Evolutionary conservation across 768 basidiomycete genomes (phyloP).

Genomic region (Filobasidium floriforme): DNA sequence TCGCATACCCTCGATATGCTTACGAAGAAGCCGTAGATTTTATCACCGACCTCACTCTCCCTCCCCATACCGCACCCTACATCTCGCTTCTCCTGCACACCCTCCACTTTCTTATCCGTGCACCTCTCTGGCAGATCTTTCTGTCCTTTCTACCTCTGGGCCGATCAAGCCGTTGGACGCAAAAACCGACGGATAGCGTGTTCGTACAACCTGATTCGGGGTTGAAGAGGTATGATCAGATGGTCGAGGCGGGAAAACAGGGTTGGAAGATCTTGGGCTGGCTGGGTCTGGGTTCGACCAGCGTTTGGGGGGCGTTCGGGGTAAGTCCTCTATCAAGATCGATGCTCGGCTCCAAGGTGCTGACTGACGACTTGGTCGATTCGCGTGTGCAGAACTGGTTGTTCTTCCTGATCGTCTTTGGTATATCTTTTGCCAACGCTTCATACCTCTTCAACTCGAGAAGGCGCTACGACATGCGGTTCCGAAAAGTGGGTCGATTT

Average conservation of each 20-base stretch:
- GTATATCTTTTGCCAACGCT: slow-evolving; percentile 33
- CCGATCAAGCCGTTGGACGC: neutral
- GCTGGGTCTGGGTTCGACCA: neutral
- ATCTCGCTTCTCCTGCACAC: slow-evolving; percentile 18
- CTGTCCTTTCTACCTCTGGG: slow-evolving; percentile 9
- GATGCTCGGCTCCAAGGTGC: neutral
- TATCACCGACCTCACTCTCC: slow-evolving; percentile 11
- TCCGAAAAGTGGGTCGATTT: slow-evolving; percentile 30
- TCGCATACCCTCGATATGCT: neutral
- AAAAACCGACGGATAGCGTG: neutral
- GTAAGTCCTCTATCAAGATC: neutral
- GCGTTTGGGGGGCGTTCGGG: slow-evolving; percentile 5
- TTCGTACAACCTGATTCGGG: slow-evolving; percentile 7
- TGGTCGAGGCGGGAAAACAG: slow-evolving; percentile 6
- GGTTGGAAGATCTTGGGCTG: slow-evolving; percentile 9
- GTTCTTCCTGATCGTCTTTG: slow-evolving; percentile 26
- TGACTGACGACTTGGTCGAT: slow-evolving; percentile 18
- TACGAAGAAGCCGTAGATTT: neutral
- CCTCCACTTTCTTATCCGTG: slow-evolving; percentile 20
- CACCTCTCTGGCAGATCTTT: slow-evolving; percentile 6
- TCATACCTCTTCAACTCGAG: slow-evolving; percentile 40
- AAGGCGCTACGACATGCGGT: slow-evolving; percentile 42
- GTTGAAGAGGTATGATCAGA: slow-evolving; percentile 14
- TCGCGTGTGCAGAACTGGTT: slow-evolving; percentile 17
- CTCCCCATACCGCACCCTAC: slow-evolving; percentile 10